Evolutionary conservation across 1,139 yeast species (phyloP).

Genomic region (Pneumocystis carinii): DNA sequence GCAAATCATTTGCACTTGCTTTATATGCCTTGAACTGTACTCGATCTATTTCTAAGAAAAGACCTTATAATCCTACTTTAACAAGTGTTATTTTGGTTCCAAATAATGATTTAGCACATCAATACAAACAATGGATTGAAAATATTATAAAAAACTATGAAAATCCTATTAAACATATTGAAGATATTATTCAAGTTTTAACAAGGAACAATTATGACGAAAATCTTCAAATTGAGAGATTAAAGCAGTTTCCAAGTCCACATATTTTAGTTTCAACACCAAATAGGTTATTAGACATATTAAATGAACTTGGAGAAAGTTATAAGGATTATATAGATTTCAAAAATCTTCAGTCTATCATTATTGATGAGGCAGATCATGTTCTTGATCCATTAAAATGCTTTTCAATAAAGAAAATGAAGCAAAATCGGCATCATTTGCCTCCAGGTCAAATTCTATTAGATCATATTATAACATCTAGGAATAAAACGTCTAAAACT

Average conservation of each 20-base stretch:
- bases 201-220: not conserved
- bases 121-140: not conserved
- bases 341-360: not conserved
- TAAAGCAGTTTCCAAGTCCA: not conserved
- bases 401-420: not conserved
- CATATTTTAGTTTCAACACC: slow-evolving; percentile 1
- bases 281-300: not conserved
- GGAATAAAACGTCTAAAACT: not conserved
- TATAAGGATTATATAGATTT: not conserved
- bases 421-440: not conserved
- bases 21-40: not conserved
- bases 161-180: not conserved
- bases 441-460: not conserved
- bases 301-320: not conserved
- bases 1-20: not conserved
- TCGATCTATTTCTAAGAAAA: not conserved
- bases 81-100: not conserved
- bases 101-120: not conserved
- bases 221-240: not conserved
- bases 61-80: not conserved
- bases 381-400: not conserved
- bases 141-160: not conserved
- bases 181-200: not conserved
- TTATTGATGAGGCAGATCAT: not conserved
- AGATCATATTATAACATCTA: not conserved